Evolutionary conservation across 2,329 filamentous ascomycete genomes (phyloP), one percentile per base, ranked within the genome.

Genomic region (Clonostachys solani): DNA sequence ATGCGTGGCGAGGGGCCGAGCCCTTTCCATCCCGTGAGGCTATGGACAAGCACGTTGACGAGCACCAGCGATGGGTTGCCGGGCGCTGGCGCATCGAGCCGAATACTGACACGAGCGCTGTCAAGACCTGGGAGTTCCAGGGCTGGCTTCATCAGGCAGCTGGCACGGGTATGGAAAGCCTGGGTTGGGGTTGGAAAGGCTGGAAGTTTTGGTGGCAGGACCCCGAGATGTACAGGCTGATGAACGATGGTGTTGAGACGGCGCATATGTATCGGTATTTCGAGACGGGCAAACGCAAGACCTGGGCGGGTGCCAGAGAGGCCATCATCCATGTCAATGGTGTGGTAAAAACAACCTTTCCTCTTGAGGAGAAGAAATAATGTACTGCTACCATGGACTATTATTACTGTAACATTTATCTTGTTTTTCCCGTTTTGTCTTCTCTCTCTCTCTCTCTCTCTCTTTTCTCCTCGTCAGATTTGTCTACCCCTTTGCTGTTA

Each of bases 171-270:
- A 49, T 57, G 8, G 63, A 70, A 45, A 60, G 67, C 17, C 56
- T 75, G 15, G 69, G 69, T 6, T 74, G 66, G 62, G 67, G 66
- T 1, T 56, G 56, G 55, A 55, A 58, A 35, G 67, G 63, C 0
- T 73, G 72, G 68, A 55, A 47, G 42, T 69, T 74, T 23, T 74
- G 71, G 68, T 61, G 61, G 49, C 50, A 50, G 18, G 66, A 75
- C 33, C 57, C 60, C 8, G 56, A 53, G 17, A 53, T 74, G 37
- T 73, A 66, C 43, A 60, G 56, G 10, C 44, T 71, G 38, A 47
- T 70, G 45, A 65, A 67, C 50, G 58, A 62, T 17, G 68, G 69
- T 1, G 52, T 73, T 2, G 63, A 66, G 51, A 67, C 64, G n/a
- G 66, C 70, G 13, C 67, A 68, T 40, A 56, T 66, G 5, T 69